Evolutionary conservation across 2,329 filamentous ascomycete genomes (phyloP), one percentile per base, ranked within the genome.

Genomic region (Alternaria incomplexa): DNA sequence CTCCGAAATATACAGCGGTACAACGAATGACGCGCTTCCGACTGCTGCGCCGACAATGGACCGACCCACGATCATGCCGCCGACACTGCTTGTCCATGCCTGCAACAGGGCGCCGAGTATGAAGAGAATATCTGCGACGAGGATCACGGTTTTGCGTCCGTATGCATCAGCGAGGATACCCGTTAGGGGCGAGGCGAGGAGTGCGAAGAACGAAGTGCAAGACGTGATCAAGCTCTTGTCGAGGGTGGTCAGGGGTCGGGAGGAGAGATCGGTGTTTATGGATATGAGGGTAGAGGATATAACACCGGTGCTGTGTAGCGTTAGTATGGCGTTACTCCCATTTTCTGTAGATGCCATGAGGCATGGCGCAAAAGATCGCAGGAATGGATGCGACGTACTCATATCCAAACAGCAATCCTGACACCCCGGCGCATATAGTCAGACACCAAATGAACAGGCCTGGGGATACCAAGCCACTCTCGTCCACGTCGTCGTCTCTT

Each of bases 91-190:
- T 62, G 88, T 86, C 48, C 81, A 71, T 1, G 90, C 88, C 77
- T 94, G 92, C 36, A 88, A 73, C 3, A 90, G 68, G 1, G 92
- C 91, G 12, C 92, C 92, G 4, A 85, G 67, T 4, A 91, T 81
- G 77, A 94, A 95, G 12, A 93, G 85, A 0, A 86, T 66, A 43
- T 80, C 78, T 1, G 79, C 93, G 8, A 86, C 75, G 13, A 98
- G 84, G 62, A 98, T 92, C 43, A 91, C 87, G 1, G 91, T 91
- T 76, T 97, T 97, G 59, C 95, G 88, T 20, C 95, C 96, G 65
- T 92, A 88, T 46, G 80, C 83, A 78, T 98, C 96, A 0, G 93
- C 86, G 64, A 88, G 71, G 10, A 86, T 66, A 6, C 86, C 86
- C 1, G 85, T 84, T 17, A 87, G 68, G 0, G 87, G 86, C 46